phyloP scores from a whole-genome alignment of 2,329 filamentous ascomycete genomes.

The Cyphellophora europaea region DNA sequence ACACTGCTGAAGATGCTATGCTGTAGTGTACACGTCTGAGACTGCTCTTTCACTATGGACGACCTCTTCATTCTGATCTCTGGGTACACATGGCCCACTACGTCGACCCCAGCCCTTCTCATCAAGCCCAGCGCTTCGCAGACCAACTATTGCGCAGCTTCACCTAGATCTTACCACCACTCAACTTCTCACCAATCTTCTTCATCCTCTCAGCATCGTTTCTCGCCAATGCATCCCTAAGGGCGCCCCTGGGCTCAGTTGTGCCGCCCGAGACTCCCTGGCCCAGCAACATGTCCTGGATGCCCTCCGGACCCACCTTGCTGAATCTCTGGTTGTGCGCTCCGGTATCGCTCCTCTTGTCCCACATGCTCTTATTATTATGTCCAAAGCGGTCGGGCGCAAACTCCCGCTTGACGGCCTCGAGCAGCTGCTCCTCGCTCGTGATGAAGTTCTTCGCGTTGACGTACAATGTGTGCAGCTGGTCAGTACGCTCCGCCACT shows the following conservation, averaged over 20 bases:
- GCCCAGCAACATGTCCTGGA: constrained; percentile 35
- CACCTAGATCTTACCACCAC: no score
- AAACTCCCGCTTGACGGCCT: constrained; percentile 68
- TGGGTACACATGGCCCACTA: no score
- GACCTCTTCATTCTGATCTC: no score
- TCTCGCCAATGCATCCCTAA: constrained; percentile 20
- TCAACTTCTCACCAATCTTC: constrained; percentile 57
- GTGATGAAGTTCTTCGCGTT: constrained; percentile 82
- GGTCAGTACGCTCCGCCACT: constrained; percentile 54
- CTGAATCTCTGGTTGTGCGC: no score
- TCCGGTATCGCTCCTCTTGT: no score
- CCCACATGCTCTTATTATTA: constrained; percentile 43
- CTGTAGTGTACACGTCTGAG: no score
- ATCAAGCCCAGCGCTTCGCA: no score
- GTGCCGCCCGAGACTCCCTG: not conserved
- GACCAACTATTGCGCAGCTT: no score
- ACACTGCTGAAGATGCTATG: no score
- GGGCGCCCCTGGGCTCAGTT: not conserved
- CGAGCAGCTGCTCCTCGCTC: constrained; percentile 65
- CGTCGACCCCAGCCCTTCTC: no score
- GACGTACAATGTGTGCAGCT: constrained; percentile 81
- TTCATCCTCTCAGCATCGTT: constrained; percentile 47
- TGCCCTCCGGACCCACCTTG: constrained; percentile 36
- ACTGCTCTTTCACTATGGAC: no score
- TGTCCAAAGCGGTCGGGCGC: constrained; percentile 30